These are phyloP conservation scores for Volutella citrinella DNA, from an alignment of 2,329 filamentous ascomycete genomes.

Conservation along the genomic window DNA sequence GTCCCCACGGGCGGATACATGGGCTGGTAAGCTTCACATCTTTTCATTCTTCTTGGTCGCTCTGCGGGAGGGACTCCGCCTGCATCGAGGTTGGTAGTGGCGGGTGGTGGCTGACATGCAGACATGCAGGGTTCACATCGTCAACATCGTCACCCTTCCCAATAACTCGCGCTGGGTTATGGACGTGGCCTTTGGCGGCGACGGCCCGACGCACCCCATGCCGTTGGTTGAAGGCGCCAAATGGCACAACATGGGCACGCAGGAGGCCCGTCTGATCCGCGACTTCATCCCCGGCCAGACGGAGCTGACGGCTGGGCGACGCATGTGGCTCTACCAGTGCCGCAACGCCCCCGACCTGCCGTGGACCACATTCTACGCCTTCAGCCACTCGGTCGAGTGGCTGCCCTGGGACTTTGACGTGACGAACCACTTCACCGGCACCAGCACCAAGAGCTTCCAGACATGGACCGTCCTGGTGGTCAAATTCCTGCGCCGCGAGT, in stretches of 20 bases:
- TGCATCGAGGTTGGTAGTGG: too few relatives aligned
- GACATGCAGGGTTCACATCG: conserved; percentile 55
- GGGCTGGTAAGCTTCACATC: conserved; percentile 38
- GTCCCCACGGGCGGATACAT: conserved; percentile 41
- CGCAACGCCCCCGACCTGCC: conserved; percentile 42
- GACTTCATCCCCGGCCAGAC: conserved; percentile 46
- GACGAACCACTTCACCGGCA: conserved; percentile 56
- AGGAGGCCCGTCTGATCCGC: conserved; percentile 52
- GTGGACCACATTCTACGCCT: conserved; percentile 64
- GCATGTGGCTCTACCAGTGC: conserved; percentile 63
- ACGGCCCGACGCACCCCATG: conserved; percentile 57
- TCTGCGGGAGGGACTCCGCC: too few relatives aligned
- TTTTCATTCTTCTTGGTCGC: too few relatives aligned
- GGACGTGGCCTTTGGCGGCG: conserved; percentile 64
- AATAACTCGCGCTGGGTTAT: conserved; percentile 47
- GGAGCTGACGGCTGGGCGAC: conserved; percentile 35
- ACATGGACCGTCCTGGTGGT: conserved; percentile 50
- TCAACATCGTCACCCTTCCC: conserved; percentile 57
- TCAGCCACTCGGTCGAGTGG: conserved; percentile 61
- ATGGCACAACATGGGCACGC: conserved; percentile 49
- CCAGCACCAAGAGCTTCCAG: conserved; percentile 49
- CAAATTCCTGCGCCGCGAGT: conserved; percentile 48
- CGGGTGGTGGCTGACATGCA: too few relatives aligned
- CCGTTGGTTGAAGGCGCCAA: conserved; percentile 43
- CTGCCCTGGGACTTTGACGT: conserved; percentile 57